Evolutionary conservation across 768 basidiomycete species (phyloP), one percentile per base, ranked within the genome.

Genomic region (Termitomyces sp.): DNA sequence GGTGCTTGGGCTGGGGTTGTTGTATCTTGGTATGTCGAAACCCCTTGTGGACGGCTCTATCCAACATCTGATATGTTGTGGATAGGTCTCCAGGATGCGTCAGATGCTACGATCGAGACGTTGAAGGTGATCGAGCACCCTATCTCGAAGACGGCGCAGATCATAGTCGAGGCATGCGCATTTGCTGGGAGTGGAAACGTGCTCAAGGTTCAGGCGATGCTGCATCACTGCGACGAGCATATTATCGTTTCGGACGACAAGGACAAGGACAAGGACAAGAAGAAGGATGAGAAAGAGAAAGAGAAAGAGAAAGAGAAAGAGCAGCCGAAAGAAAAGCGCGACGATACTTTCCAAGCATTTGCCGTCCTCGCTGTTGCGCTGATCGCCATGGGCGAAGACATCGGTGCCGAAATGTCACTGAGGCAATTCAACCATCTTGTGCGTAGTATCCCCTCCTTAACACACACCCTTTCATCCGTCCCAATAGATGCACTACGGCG

Each of bases 311-410:
- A 86, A 66, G 79, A 85, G 59, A 85, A 80, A 42, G 76, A 78
- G 52, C 67, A 68, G 34, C 72, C 75, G 68, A 64, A 76, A 66
- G 61, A 77, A 66, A 66, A 74, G 76, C 60, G 68, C 53, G 86
- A 92, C 59, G 90, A 93, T 62, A 87, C 87, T 31, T 92, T 91
- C 80, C 92, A 98, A 70, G 84, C 92, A 0, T 90, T 98, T 60
- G 92, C 96, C 16, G 94, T 96, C 31, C 78, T 98, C 55, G 97
- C 94, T 27, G 92, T 99, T 65, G 87, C 96, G 0, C 72, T 98
- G 57, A 90, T 98, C 43, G 87, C 97, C 4, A 98, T 98, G 95
- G 97, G 97, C 19, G 97, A 99, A 73, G 96, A 98, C 23, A 86
- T 98, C 47, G 97, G 97, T 47, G 87, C 95, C 2, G 93, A 98